Conservation (phyloP, 1,284 basidiomycete species). For the Cutaneotrichosporon arboriforme region DNA sequence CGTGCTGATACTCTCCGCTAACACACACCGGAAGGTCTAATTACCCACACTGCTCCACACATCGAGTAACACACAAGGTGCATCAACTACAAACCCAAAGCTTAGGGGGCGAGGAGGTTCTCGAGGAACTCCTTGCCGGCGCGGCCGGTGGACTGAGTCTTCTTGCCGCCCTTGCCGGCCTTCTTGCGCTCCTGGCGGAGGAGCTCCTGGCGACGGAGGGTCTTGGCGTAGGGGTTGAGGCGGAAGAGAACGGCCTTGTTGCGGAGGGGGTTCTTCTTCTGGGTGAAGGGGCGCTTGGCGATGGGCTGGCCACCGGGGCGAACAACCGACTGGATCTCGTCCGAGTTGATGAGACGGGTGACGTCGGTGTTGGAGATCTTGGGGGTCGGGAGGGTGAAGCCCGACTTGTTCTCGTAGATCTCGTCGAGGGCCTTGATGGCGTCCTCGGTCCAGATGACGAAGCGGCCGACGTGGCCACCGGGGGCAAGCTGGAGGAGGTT, state of each 20-base stretch:
- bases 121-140: constrained; percentile 82
- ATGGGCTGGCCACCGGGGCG: constrained; percentile 61
- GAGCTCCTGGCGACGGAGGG: constrained; percentile 77
- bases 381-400: constrained; percentile 83
- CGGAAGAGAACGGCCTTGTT: constrained; percentile 98
- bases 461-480: constrained; percentile 97
- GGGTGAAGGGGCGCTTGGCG: constrained; percentile 75
- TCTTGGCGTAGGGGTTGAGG: constrained; percentile 99
- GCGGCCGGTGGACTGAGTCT: constrained; percentile 47
- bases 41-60: too few species aligned
- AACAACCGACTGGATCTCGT: constrained; percentile 92
- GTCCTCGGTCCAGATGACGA: constrained; percentile 98
- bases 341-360: constrained; percentile 96
- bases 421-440: constrained; percentile 91
- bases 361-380: constrained; percentile 98
- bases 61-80: constrained; percentile 3
- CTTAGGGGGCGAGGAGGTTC: constrained; percentile 78
- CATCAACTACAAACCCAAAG: constrained; percentile 19
- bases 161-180: constrained; percentile 46
- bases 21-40: too few species aligned
- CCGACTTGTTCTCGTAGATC: constrained; percentile 93
- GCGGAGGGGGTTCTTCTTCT: constrained; percentile 98
- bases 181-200: constrained; percentile 46
- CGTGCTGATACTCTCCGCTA: too few species aligned
- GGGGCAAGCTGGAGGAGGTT: constrained; percentile 99